Evolutionary conservation across 495 filamentous ascomycete species (phyloP).

Genomic region (Tuber aestivum): DNA sequence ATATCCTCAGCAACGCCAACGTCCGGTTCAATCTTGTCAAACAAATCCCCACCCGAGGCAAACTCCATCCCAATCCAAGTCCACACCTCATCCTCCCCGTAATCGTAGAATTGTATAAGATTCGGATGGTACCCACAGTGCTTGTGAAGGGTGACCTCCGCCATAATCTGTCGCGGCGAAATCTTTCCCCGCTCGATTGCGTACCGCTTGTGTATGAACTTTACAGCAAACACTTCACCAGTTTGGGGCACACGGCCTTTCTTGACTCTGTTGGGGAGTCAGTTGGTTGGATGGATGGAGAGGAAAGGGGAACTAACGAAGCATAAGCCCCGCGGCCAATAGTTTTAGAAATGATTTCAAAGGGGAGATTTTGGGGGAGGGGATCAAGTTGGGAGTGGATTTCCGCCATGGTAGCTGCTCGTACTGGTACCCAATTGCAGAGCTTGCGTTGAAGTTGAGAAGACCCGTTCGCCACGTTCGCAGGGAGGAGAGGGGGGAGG

Average conservation of each 20-base stretch:
- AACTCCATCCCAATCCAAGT: slow-evolving; percentile 98
- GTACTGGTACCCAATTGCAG: neutral
- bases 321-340: slow-evolving; percentile 96
- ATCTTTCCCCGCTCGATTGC: slow-evolving; percentile 83
- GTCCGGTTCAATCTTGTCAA: slow-evolving; percentile 67
- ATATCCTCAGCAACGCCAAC: slow-evolving; percentile 86
- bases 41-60: slow-evolving; percentile 91
- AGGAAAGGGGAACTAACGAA: slow-evolving; percentile 57
- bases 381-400: slow-evolving; percentile 82
- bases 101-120: slow-evolving; percentile 83
- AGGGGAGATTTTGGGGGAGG: slow-evolving; percentile 78
- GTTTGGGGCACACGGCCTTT: slow-evolving; percentile 67
- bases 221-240: slow-evolving; percentile 85
- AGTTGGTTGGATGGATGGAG: slow-evolving; percentile 6
- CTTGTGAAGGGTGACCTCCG: slow-evolving; percentile 83
- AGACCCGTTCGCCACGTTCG: neutral
- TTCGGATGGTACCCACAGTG: slow-evolving; percentile 84
- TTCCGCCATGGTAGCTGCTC: slow-evolving; percentile 42
- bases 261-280: slow-evolving; percentile 62
- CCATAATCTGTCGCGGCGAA: slow-evolving; percentile 73
- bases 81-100: slow-evolving; percentile 84
- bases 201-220: slow-evolving; percentile 96
- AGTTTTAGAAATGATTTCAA: slow-evolving; percentile 90
- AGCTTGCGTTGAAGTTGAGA: neutral
- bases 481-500: neutral